A percentile compares a stretch with the other conserved stretches of the same genome.
Evolutionary conservation across 768 basidiomycete genomes (phyloP).

Genomic region (Lentinula guzmanii): DNA sequence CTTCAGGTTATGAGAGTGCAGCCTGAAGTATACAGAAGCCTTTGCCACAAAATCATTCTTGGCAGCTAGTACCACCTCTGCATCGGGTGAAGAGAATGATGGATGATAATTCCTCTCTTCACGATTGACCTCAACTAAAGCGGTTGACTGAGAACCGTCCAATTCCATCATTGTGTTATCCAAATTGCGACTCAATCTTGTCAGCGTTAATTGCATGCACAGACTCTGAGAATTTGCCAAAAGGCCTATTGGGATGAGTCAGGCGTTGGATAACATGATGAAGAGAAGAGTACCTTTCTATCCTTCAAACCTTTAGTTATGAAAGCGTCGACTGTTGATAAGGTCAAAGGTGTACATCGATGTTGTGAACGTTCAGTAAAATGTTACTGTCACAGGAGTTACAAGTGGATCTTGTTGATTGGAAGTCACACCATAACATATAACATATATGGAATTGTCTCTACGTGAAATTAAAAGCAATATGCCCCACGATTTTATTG

Average conservation of each 20-base stretch:
- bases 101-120: slow-evolving; percentile 30
- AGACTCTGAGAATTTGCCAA: not conserved
- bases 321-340: too few species aligned
- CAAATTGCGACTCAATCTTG: not conserved
- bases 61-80: slow-evolving; percentile 49
- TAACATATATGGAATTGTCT: too few species aligned
- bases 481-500: too few species aligned
- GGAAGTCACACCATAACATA: too few species aligned
- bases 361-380: too few species aligned
- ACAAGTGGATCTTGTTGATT: too few species aligned
- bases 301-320: not conserved
- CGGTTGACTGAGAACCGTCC: not conserved
- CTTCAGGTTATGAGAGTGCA: slow-evolving; percentile 56
- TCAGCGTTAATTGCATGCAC: not conserved
- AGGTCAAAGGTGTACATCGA: too few species aligned
- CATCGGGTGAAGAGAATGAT: slow-evolving; percentile 45
- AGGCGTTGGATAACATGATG: too few species aligned
- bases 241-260: not conserved
- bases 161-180: not conserved
- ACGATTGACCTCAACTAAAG: not conserved
- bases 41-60: slow-evolving; percentile 23
- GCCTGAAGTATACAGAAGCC: slow-evolving; percentile 43
- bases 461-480: too few species aligned
- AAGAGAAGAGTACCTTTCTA: not conserved
- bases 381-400: too few species aligned